Base-by-base conservation (phyloP, 2,329 filamentous ascomycete genomes). In the Ambrosiella cleistominuta region DNA sequence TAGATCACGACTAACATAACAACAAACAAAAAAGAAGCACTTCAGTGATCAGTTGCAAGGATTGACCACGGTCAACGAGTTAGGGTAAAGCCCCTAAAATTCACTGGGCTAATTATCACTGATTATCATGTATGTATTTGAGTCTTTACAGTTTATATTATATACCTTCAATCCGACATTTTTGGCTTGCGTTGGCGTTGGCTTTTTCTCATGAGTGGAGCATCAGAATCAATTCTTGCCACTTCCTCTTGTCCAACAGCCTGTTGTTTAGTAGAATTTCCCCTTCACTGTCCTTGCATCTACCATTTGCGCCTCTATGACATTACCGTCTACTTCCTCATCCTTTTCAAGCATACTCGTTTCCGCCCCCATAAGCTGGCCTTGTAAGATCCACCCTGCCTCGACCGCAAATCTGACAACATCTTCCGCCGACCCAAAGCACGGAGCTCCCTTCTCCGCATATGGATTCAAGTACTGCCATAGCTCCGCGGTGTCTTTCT, bases 391-490 rank as follows among this genome's bases (percentile, higher is more conserved):
- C 79, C 79, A 82, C 5, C 77, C 78, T 1, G 75, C 71, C 66
- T 81, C 78, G 9, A 79, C 70, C 2, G 76, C 76, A 63, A 79
- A 81, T 54, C 72, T 69, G 38, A 81, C 75, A 15, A 81, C 70
- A 61, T 81, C 78, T 11, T 72, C 77, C 1, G 79, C 78, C 53
- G 74, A 75, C 1, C 71, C 71, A 63, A 82, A 81, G 38, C 73
- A 74, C 7, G 77, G 72, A 3, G 76, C 66, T 9, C 66, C 66
- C 5, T 70, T 68, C 19, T 70, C 70, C 1, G 77, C 76, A 0
- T 75, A 71, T 0, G 77, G 76, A 63, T 80, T 68, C 37, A 83
- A 65, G 56, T 81, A 73, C 50, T 64, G 66, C 74, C 75, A 78
- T 62, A 83, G 64, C 66, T 81, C 77, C 57, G 66, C 69, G 1